Percentiles rank a stretch among this genome's conserved stretches.
Conservation (phyloP, 306 rosid genomes). For the Fragaria iinumae region DNA sequence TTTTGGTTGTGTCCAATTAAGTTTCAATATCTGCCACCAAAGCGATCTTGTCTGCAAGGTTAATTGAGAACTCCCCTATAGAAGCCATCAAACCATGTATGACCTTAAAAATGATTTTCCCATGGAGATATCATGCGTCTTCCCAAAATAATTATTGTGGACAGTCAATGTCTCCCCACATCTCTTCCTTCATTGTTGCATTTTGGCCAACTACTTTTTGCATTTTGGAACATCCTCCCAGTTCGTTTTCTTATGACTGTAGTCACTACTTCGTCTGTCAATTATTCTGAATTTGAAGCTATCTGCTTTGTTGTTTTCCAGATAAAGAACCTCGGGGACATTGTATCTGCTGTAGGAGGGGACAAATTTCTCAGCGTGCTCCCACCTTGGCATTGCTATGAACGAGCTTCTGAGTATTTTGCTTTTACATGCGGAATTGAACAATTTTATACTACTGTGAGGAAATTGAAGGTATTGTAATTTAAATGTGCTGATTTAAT, state of each 20-base stretch:
- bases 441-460: conserved; percentile 74
- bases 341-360: conserved; percentile 68
- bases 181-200: neutral
- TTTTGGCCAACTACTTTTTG: neutral
- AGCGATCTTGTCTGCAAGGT: neutral
- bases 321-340: conserved; percentile 66
- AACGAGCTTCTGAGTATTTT: conserved; percentile 87
- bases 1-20: neutral
- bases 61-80: neutral
- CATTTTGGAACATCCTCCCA: neutral
- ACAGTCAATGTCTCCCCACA: neutral
- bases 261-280: conserved; percentile 13
- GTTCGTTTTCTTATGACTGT: conserved; percentile 14
- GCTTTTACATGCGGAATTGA: conserved; percentile 64
- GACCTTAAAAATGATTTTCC: neutral
- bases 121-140: neutral
- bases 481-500: conserved; percentile 9
- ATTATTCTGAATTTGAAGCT: conserved; percentile 14
- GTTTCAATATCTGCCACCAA: neutral
- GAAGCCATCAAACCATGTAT: neutral
- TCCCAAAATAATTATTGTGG: neutral
- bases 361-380: conserved; percentile 88
- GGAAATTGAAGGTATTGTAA: conserved; percentile 77
- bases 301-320: conserved; percentile 30
- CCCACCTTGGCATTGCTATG: conserved; percentile 99